Evolutionary conservation across 371 early-diverging fungal genomes (phyloP).

Genomic region (Mortierella sp.): DNA sequence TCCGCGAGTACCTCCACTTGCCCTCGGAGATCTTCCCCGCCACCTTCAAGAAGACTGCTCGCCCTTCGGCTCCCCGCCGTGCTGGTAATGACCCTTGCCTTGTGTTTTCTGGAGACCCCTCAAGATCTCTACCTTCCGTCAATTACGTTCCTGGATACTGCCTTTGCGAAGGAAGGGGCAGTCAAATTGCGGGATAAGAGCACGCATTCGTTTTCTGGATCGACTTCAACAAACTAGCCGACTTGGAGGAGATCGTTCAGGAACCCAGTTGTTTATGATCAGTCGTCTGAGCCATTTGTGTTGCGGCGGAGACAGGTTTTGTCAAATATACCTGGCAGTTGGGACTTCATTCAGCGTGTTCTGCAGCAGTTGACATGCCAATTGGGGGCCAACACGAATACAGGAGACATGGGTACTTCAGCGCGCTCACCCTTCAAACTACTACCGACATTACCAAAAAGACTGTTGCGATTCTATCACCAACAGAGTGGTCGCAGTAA

Average conservation of each 20-base stretch:
- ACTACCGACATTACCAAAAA: background rate
- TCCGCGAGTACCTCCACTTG: constrained; percentile 97
- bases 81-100: constrained; percentile 60
- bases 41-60: constrained; percentile 94
- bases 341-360: background rate
- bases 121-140: background rate
- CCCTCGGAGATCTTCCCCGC: constrained; percentile 97
- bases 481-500: too few species aligned
- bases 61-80: constrained; percentile 69
- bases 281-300: background rate
- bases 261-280: background rate
- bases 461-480: background rate
- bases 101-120: background rate
- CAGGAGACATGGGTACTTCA: background rate
- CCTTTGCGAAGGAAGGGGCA: background rate
- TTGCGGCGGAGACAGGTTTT: background rate
- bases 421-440: background rate
- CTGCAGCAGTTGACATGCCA: background rate
- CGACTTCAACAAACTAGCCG: background rate
- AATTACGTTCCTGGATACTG: background rate
- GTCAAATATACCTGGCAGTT: background rate
- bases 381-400: background rate
- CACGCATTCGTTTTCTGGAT: background rate
- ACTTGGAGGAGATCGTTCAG: background rate
- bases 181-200: background rate